Percentiles rank a stretch among this genome's conserved stretches.
These are phyloP conservation scores for Lathyrus oleraceus DNA, from an alignment of 306 rosid species.

Conservation along the genomic window DNA sequence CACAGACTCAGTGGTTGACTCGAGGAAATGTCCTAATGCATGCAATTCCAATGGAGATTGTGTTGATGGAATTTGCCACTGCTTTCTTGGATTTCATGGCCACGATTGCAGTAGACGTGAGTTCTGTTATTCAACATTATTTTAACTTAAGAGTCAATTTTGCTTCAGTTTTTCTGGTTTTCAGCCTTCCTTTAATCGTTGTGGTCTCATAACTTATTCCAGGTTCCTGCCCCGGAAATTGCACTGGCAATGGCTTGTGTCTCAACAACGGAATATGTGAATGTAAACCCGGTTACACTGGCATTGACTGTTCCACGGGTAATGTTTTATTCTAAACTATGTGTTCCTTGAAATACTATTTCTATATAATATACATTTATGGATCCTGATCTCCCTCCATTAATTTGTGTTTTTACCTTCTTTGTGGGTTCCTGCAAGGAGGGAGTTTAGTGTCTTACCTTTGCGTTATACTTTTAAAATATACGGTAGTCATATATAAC, in stretches of 20 bases:
- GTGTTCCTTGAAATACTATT: neutral
- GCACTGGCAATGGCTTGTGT: slow-evolving; percentile 72
- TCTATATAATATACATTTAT: neutral
- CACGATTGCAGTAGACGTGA: slow-evolving; percentile 79
- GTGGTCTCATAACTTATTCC: slow-evolving; percentile 31
- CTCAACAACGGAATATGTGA: slow-evolving; percentile 77
- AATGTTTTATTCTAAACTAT: slow-evolving; percentile 8
- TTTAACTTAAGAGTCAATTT: slow-evolving; percentile 6
- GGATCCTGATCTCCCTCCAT: neutral
- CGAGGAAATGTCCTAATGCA: slow-evolving; percentile 74
- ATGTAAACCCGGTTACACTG: slow-evolving; percentile 76
- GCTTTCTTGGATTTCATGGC: slow-evolving; percentile 80
- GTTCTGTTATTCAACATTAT: slow-evolving; percentile 35
- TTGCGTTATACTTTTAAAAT: neutral
- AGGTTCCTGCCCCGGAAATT: slow-evolving; percentile 76
- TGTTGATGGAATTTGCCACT: slow-evolving; percentile 76
- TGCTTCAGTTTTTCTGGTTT: slow-evolving; percentile 1
- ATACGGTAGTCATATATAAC: slow-evolving; percentile 12
- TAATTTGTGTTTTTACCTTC: neutral
- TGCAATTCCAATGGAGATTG: slow-evolving; percentile 91
- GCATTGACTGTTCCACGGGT: slow-evolving; percentile 91
- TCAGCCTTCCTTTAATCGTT: slow-evolving; percentile 5
- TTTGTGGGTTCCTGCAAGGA: neutral
- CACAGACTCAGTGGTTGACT: slow-evolving; percentile 42
- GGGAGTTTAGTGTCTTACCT: slow-evolving; percentile 18